Evolutionary conservation across 441 rosid genomes (phyloP).

Genomic region (Gossypium gossypioides): DNA sequence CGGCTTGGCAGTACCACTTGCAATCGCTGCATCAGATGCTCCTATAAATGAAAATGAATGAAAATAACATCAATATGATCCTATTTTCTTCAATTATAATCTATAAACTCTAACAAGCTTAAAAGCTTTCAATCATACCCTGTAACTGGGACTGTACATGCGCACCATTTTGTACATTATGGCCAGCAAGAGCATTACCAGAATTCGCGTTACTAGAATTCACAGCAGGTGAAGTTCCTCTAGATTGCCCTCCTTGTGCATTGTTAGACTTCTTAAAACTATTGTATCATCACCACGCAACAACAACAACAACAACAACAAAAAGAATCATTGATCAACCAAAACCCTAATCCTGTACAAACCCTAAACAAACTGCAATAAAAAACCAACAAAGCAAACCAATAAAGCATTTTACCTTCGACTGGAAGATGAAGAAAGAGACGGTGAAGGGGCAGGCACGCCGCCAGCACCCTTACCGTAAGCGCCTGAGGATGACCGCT

Average conservation of each 20-base stretch:
- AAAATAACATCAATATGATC: not conserved
- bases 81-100: not conserved
- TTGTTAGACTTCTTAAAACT: conserved; percentile 41
- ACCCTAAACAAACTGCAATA: not conserved
- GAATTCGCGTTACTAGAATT: conserved; percentile 29
- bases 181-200: conserved; percentile 29
- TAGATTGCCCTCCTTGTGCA: conserved; percentile 11
- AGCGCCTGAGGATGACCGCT: conserved; percentile 55
- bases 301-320: not conserved
- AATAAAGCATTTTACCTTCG: conserved; percentile 33
- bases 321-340: not conserved
- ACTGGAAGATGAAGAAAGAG: conserved; percentile 32
- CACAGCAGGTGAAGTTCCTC: conserved; percentile 41
- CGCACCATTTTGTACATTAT: conserved; percentile 52
- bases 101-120: not conserved
- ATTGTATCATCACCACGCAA: not conserved
- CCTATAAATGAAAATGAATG: conserved; percentile 27
- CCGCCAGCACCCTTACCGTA: conserved; percentile 65
- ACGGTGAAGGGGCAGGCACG: conserved; percentile 59
- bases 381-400: not conserved
- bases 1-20: conserved; percentile 30
- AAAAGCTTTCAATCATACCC: conserved; percentile 33
- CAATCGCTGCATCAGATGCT: conserved; percentile 39
- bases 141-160: conserved; percentile 44
- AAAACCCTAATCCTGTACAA: conserved; percentile 1